A percentile compares a stretch with the other conserved stretches of the same genome.
phyloP scores from a whole-genome alignment of 1,284 basidiomycete species.

The Sporisorium sorghi region DNA sequence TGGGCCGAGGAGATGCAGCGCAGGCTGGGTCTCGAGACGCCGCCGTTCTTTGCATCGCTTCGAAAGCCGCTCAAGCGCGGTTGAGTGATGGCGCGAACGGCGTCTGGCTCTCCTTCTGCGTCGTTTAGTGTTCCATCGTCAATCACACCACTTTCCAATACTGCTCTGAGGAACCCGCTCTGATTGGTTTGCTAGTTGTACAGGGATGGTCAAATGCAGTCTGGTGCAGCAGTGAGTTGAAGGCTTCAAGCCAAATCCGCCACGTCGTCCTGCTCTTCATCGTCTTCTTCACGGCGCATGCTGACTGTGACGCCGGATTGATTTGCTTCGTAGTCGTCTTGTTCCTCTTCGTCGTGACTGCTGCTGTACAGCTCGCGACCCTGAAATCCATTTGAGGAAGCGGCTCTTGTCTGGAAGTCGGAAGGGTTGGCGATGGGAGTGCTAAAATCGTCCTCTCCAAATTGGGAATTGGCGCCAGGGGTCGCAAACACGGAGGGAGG shows the following conservation, averaged over 20 bases:
- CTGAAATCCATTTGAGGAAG: constrained; percentile 1
- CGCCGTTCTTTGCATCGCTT: constrained; percentile 42
- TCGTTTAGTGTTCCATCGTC: neutral
- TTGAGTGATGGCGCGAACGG: neutral
- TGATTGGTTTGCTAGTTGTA: constrained; percentile 2
- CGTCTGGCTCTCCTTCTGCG: neutral
- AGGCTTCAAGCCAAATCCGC: constrained; percentile 12
- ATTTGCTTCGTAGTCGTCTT: constrained; percentile 50
- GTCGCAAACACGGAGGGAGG: constrained; percentile 27
- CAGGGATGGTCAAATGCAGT: neutral
- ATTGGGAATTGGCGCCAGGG: constrained; percentile 18
- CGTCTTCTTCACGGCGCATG: constrained; percentile 55
- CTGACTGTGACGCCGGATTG: constrained; percentile 53
- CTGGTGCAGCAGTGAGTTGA: neutral
- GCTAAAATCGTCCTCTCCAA: constrained; percentile 34
- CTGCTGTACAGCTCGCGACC: constrained; percentile 21
- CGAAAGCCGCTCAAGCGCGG: constrained; percentile 41
- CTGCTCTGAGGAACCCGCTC: neutral
- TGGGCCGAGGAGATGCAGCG: constrained; percentile 52
- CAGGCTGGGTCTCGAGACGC: constrained; percentile 34
- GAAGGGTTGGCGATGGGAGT: constrained; percentile 27
- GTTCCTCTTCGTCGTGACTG: constrained; percentile 39
- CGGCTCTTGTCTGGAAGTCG: constrained; percentile 2
- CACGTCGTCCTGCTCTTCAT: constrained; percentile 34
- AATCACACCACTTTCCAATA: constrained; percentile 7